phyloP scores from a whole-genome alignment of 2,329 filamentous ascomycete species.

The Leptographium flavum region DNA sequence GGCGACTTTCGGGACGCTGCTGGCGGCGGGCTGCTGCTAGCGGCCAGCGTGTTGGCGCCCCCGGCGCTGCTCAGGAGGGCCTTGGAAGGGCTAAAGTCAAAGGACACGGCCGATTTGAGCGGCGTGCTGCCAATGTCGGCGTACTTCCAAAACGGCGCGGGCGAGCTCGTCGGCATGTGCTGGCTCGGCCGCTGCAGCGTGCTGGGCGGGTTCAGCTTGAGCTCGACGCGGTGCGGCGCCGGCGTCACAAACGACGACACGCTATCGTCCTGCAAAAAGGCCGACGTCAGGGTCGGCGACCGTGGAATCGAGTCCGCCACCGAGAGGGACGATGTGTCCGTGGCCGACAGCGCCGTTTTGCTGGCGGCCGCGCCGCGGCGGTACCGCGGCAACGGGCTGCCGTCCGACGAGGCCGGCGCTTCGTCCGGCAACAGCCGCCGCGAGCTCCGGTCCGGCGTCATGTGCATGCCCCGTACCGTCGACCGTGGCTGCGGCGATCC shows the following conservation, averaged over 20 bases:
- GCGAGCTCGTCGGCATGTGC: slow-evolving; percentile 74
- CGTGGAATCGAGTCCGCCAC: slow-evolving; percentile 26
- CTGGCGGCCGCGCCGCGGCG: slow-evolving; percentile 24
- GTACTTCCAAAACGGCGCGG: slow-evolving; percentile 81
- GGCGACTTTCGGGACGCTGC: slow-evolving; percentile 32
- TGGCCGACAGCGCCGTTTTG: slow-evolving; percentile 2
- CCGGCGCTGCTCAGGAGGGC: slow-evolving; percentile 4
- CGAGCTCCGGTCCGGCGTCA: slow-evolving; percentile 41
- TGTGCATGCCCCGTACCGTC: slow-evolving; percentile 34
- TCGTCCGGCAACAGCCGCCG: slow-evolving; percentile 25
- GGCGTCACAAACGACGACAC: slow-evolving; percentile 52
- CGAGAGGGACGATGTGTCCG: slow-evolving; percentile 5
- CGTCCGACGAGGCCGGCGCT: slow-evolving; percentile 27
- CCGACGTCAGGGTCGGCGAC: slow-evolving; percentile 47
- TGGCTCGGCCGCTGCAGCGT: slow-evolving; percentile 71
- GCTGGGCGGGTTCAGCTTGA: slow-evolving; percentile 63
- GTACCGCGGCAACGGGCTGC: slow-evolving; percentile 46
- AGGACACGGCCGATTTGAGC: slow-evolving; percentile 31
- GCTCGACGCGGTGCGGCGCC: slow-evolving; percentile 58
- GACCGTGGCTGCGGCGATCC: slow-evolving; percentile 41
- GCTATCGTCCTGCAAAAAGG: slow-evolving; percentile 49
- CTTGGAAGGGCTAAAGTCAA: slow-evolving; percentile 47
- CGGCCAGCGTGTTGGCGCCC: slow-evolving; percentile 18
- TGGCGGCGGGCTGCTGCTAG: slow-evolving; percentile 46
- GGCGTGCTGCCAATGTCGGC: slow-evolving; percentile 65